Percentiles rank a stretch among this genome's conserved stretches.
These are phyloP conservation scores for California macrophylla DNA, from an alignment of 441 rosid species.

Conservation along the genomic window DNA sequence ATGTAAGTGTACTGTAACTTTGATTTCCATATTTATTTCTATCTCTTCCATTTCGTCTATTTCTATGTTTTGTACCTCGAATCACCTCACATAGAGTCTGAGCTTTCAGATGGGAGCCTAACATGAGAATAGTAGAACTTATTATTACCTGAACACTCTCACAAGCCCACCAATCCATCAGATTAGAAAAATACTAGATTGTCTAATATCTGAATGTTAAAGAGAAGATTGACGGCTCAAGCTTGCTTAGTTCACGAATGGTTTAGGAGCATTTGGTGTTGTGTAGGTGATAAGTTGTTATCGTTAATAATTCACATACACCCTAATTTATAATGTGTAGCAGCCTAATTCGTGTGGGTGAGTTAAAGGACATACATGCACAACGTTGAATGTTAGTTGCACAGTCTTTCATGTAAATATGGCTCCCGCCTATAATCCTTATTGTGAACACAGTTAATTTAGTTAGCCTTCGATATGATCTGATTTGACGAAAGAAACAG, in stretches of 20 bases:
- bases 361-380: too few relatives aligned
- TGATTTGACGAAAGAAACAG: background rate
- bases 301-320: too few relatives aligned
- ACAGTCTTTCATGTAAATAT: too few relatives aligned
- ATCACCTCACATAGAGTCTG: background rate
- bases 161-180: background rate
- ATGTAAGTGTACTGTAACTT: slow-evolving; percentile 35
- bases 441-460: too few relatives aligned
- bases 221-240: background rate
- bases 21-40: background rate
- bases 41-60: background rate
- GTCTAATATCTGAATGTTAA: background rate
- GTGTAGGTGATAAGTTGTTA: too few relatives aligned
- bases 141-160: background rate
- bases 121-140: background rate
- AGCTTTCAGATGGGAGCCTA: slow-evolving; percentile 1
- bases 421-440: too few relatives aligned
- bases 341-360: too few relatives aligned
- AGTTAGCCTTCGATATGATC: too few relatives aligned
- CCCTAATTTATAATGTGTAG: too few relatives aligned
- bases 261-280: background rate
- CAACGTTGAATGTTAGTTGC: too few relatives aligned
- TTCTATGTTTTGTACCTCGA: background rate
- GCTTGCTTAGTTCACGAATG: background rate
- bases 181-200: background rate